Base-by-base conservation (phyloP, 2,329 filamentous ascomycete species). In the Hypomyces perniciosus region DNA sequence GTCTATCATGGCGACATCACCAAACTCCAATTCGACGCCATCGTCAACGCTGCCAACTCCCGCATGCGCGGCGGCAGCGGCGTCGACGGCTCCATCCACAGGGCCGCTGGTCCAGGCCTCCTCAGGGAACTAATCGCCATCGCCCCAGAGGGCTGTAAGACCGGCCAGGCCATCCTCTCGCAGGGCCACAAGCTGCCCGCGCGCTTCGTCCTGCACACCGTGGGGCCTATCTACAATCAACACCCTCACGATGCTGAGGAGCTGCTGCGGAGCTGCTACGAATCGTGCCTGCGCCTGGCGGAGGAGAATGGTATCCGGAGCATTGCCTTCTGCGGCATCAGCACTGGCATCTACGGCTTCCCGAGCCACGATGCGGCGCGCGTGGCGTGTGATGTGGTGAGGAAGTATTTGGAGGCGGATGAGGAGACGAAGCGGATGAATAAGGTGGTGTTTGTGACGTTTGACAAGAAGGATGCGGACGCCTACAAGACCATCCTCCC, bases 41-140 rank as follows among this genome's bases (percentile, higher is more conserved):
- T 96, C 59, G 91, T 97, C 66, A 97, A 97, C 66, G 92, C 93
- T 1, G 92, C 93, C 41, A 97, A 97, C 67, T 71, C 69, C 8
- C 78, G 77, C 2, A 80, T 97, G 1, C 76, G 87, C 0, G 90
- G 91, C 49, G 93, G 93, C 48, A 90, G 90, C n/a, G 93, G 93
- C 34, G 90, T 97, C 12, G 86, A 91, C 62, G 87, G 86, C 38
- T 87, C 90, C 29, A 96, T 97, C 60, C 93, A 97, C 66, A 69
- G 78, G 30, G 90, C 86, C 38, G 92, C 93, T 1, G 93, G 93
- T 0, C 79, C 72, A 0, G 67, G 68, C 0, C 79, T 97, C 1
- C 57, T 84, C 20, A 68, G 72, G n/a, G 77, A 66, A 0, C 75
- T 96, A 2, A 64, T 76, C 44, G 88, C 90, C 46, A 96, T 90